A percentile compares a stretch with the other conserved stretches of the same genome.
Conservation (phyloP, 1,284 basidiomycete genomes). For the Athelia psychrophila region DNA sequence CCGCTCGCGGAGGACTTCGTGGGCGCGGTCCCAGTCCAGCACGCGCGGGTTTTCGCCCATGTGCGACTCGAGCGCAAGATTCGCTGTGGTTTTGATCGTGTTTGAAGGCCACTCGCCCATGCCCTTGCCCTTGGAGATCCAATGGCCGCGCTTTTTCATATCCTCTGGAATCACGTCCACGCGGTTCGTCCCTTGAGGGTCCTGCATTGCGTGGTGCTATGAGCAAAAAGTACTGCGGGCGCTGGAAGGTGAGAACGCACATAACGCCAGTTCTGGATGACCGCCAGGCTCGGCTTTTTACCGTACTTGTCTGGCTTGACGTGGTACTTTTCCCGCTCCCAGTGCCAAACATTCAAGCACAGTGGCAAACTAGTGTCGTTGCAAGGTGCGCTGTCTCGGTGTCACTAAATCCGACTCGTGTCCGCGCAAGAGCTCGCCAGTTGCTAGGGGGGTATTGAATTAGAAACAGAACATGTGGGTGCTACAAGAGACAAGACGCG, state of each 20-base stretch:
- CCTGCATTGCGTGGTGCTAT: conserved; percentile 8
- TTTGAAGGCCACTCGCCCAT: conserved; percentile 13
- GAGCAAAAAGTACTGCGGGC: too few relatives aligned
- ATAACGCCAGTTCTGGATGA: conserved; percentile 33
- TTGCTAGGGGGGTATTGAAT: too few relatives aligned
- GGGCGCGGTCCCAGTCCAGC: conserved; percentile 23
- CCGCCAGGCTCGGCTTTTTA: conserved; percentile 18
- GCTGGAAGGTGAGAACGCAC: too few relatives aligned
- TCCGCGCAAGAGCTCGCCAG: too few relatives aligned
- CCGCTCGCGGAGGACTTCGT: conserved; percentile 10
- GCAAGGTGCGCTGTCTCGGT: too few relatives aligned
- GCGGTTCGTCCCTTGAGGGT: conserved; percentile 26
- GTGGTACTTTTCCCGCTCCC: conserved; percentile 28
- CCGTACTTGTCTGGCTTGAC: conserved; percentile 3
- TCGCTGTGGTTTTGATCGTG: conserved; percentile 5
- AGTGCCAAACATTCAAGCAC: too few relatives aligned
- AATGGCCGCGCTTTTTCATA: conserved; percentile 16
- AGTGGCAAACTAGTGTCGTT: too few relatives aligned
- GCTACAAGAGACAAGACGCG: too few relatives aligned
- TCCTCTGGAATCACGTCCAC: conserved; percentile 26
- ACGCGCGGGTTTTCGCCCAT: conserved; percentile 19
- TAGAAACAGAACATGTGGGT: too few relatives aligned
- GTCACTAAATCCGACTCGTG: too few relatives aligned
- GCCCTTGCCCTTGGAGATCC: conserved; percentile 12
- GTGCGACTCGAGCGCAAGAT: conserved; percentile 12